phyloP scores from a whole-genome alignment of 495 filamentous ascomycete species.

The Xylaria bambusicola region DNA sequence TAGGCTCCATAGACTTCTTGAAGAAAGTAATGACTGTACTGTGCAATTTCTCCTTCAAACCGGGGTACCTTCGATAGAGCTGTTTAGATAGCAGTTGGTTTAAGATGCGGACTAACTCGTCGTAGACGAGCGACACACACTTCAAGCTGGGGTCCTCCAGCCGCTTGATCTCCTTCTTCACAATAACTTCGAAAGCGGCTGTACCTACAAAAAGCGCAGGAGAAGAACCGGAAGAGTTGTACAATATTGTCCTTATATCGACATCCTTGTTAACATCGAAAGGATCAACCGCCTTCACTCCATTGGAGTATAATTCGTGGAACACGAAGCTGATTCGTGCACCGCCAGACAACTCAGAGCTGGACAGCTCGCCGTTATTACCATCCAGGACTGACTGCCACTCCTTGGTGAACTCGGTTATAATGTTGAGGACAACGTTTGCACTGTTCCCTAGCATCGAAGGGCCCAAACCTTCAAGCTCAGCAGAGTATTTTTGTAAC shows the following conservation, averaged over 20 bases:
- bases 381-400: constrained; percentile 96
- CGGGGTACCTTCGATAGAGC: constrained; percentile 88
- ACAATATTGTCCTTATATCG: constrained; percentile 93
- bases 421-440: constrained; percentile 96
- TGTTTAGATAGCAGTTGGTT: constrained; percentile 85
- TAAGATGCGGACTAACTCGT: constrained; percentile 95
- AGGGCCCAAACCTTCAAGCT: constrained; percentile 82
- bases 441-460: constrained; percentile 95
- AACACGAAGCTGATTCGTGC: constrained; percentile 99
- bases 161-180: constrained; percentile 97
- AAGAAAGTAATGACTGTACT: constrained; percentile 92
- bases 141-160: constrained; percentile 95
- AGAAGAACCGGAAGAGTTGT: constrained; percentile 97
- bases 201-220: constrained; percentile 97
- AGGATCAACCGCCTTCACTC: constrained; percentile 96
- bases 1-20: constrained; percentile 96
- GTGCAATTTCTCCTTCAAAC: constrained; percentile 96
- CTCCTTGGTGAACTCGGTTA: constrained; percentile 97
- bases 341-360: constrained; percentile 90
- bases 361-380: constrained; percentile 93
- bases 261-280: constrained; percentile 98
- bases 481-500: constrained; percentile 85
- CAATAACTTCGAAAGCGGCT: constrained; percentile 95
- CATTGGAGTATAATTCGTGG: constrained; percentile 97
- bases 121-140: constrained; percentile 95